Evolutionary conservation across 257 asterid genomes (phyloP).

Genomic region (Primulina eburnea): DNA sequence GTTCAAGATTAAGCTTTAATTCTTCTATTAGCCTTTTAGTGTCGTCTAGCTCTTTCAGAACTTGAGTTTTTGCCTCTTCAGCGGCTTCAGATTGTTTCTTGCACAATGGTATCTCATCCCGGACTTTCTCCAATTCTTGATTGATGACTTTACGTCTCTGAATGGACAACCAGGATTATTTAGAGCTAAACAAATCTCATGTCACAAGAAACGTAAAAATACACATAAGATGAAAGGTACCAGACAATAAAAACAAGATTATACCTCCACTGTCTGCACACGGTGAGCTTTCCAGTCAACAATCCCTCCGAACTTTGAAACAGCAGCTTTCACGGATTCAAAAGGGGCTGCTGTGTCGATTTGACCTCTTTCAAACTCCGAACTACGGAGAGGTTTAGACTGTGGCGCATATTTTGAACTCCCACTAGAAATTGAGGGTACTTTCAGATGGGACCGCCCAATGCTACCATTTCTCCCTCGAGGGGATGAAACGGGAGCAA

Average conservation of each 20-base stretch:
- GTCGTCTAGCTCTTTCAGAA: constrained; percentile 72
- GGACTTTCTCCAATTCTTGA: constrained; percentile 75
- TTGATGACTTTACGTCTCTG: constrained; percentile 86
- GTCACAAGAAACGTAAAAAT: background rate
- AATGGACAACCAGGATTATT: constrained; percentile 23
- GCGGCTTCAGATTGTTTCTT: constrained; percentile 69
- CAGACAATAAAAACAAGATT: constrained; percentile 4
- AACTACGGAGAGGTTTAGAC: constrained; percentile 28
- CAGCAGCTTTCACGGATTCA: constrained; percentile 97
- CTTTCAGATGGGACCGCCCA: constrained; percentile 30
- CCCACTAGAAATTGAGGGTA: constrained; percentile 26
- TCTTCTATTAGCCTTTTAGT: constrained; percentile 82
- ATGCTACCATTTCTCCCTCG: constrained; percentile 31
- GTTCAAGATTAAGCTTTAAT: constrained; percentile 82
- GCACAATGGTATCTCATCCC: constrained; percentile 69
- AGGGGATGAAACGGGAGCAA: constrained; percentile 34
- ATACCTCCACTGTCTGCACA: constrained; percentile 84
- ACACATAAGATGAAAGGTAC: background rate
- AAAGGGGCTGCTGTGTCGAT: constrained; percentile 88
- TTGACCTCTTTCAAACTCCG: constrained; percentile 38
- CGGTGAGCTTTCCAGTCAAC: constrained; percentile 99
- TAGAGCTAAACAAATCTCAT: background rate
- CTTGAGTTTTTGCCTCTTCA: constrained; percentile 64
- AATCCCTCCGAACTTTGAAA: constrained; percentile 94
- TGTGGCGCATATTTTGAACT: constrained; percentile 24